Evolutionary conservation across 352 stramenopile genomes (phyloP).

Genomic region (Phytophthora chlamydospora): DNA sequence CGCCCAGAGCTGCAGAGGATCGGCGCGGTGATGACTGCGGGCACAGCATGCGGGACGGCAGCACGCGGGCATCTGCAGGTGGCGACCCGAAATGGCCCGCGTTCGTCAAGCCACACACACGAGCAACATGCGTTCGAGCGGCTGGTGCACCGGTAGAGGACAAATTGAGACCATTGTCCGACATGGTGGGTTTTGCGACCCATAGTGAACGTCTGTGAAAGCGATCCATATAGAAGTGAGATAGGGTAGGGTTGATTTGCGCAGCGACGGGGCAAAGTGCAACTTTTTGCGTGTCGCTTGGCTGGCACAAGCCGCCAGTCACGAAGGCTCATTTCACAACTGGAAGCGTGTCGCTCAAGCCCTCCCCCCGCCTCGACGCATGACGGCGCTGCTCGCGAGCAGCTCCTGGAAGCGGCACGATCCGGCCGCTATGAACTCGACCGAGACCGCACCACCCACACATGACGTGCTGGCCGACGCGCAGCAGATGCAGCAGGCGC

Average conservation of each 20-base stretch:
- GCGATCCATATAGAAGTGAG: slow-evolving; percentile 12
- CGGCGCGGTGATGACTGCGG: slow-evolving; percentile 20
- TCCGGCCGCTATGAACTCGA: not conserved
- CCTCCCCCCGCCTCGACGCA: not conserved
- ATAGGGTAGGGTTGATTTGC: slow-evolving; percentile 15
- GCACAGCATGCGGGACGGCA: not conserved
- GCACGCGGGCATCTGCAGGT: too few species aligned
- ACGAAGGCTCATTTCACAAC: slow-evolving; percentile 30
- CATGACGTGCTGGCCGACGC: slow-evolving; percentile 12
- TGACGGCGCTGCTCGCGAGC: slow-evolving; percentile 30
- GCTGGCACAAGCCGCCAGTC: not conserved
- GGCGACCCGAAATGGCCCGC: too few species aligned
- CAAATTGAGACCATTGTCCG: too few species aligned
- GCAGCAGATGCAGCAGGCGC: slow-evolving; percentile 16
- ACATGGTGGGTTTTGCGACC: too few species aligned
- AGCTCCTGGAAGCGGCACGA: slow-evolving; percentile 28
- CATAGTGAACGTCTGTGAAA: not conserved
- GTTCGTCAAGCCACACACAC: too few species aligned
- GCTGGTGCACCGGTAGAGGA: too few species aligned
- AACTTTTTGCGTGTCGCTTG: slow-evolving; percentile 24
- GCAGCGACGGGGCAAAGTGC: slow-evolving; percentile 2
- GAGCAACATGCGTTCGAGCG: too few species aligned
- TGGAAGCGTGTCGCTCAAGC: slow-evolving; percentile 7
- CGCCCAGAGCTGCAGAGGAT: slow-evolving; percentile 17
- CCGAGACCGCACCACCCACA: not conserved